These are phyloP conservation scores for Beauveria medogensis DNA, from an alignment of 2,329 filamentous ascomycete species.

Conservation along the genomic window DNA sequence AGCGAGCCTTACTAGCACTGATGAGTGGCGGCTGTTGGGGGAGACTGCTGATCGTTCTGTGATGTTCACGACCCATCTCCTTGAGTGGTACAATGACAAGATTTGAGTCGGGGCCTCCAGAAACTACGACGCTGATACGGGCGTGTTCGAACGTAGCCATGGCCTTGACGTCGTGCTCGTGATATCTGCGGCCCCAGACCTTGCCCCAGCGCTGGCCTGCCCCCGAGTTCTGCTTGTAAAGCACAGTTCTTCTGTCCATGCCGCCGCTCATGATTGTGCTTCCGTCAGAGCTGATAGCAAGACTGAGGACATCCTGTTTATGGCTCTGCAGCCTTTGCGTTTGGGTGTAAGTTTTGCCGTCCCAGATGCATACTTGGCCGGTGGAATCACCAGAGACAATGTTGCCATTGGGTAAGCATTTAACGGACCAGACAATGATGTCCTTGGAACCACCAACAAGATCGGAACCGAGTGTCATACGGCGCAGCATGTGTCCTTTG, in stretches of 20 bases:
- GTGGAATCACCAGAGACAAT: conserved; percentile 94
- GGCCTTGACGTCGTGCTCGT: conserved; percentile 90
- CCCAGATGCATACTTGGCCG: conserved; percentile 88
- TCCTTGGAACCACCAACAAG: conserved; percentile 70
- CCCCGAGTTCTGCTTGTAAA: conserved; percentile 62
- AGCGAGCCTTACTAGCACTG: conserved; percentile 63
- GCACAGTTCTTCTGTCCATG: conserved; percentile 79
- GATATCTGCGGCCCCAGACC: conserved; percentile 76
- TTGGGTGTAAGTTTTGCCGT: conserved; percentile 84
- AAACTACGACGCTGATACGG: conserved; percentile 77
- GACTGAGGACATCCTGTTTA: conserved; percentile 79
- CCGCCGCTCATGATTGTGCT: conserved; percentile 79
- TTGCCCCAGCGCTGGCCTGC: conserved; percentile 69
- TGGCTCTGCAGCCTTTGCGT: conserved; percentile 80
- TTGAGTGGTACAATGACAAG: conserved; percentile 72
- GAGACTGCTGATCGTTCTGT: conserved; percentile 72
- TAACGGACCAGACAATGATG: conserved; percentile 88
- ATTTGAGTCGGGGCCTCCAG: conserved; percentile 82
- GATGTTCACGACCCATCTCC: conserved; percentile 70
- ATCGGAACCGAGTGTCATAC: conserved; percentile 79
- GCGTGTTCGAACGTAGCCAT: conserved; percentile 84
- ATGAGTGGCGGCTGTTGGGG: conserved; percentile 69
- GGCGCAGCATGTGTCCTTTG: conserved; percentile 66
- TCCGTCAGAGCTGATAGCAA: conserved; percentile 76
- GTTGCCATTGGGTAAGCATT: conserved; percentile 76